Evolutionary conservation across 768 basidiomycete genomes (phyloP).

Genomic region (Mycena haematopus): DNA sequence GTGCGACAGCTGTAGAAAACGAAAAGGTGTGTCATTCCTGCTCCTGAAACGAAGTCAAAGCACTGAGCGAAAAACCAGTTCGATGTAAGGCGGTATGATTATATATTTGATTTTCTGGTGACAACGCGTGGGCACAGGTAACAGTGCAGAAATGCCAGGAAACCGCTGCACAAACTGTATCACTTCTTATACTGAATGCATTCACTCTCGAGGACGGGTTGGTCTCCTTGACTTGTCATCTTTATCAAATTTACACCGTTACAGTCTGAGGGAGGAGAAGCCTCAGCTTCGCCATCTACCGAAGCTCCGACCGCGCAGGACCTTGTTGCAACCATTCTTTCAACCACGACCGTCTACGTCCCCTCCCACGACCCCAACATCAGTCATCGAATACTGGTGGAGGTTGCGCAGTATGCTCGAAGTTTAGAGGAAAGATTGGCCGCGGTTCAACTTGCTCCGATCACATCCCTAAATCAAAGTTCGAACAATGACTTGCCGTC

Average conservation of each 20-base stretch:
- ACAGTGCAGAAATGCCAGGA: neutral
- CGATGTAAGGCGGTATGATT: too few relatives aligned
- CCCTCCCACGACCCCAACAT: neutral
- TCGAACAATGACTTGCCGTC: neutral
- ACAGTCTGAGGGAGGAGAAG: neutral
- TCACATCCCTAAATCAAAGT: neutral
- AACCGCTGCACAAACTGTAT: neutral
- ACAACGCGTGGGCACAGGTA: too few relatives aligned
- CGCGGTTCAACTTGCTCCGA: neutral
- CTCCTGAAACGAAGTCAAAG: neutral
- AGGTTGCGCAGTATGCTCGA: constrained; percentile 15
- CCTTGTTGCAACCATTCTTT: constrained; percentile 2
- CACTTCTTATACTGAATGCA: neutral
- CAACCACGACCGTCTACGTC: constrained; percentile 9
- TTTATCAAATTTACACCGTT: neutral
- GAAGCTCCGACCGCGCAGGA: neutral
- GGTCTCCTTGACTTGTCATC: neutral
- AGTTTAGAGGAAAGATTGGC: constrained; percentile 9
- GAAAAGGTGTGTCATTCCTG: neutral
- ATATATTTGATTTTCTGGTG: too few relatives aligned
- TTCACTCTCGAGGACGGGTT: neutral
- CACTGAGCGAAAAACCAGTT: neutral
- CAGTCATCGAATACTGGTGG: constrained; percentile 6
- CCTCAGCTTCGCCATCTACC: neutral
- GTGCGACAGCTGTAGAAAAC: neutral